Base-by-base conservation (phyloP, 176 grass and related monocot genomes). In the Alopecurus myosuroides region DNA sequence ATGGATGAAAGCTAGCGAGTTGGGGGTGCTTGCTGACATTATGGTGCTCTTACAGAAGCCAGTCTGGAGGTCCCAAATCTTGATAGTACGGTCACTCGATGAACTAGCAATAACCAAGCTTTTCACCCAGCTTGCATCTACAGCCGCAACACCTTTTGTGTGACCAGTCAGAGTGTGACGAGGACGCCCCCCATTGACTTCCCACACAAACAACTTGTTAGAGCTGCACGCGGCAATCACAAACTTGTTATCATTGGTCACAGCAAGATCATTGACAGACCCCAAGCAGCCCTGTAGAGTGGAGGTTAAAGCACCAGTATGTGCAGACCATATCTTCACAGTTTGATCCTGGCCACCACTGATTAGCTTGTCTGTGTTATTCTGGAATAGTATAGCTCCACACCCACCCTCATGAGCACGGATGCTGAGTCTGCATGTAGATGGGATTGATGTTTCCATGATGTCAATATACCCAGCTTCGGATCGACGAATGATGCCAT, bases 161-260 rank as follows among this genome's bases (percentile, higher is more conserved):
- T 99, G 93, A 69, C 97, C 97, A 62, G 97, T 99, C 49, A 99
- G 76, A 28, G 93, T 96, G 82, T 99, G 97, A 42, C 91, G 91
- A 81, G 92, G 80, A 77, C 91, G 84, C 33, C 86, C 97, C 15
- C 88, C 92, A 84, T 82, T 96, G 35, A 76, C 22, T 76, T 99
- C 93, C 97, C 97, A 99, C 50, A 94, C 93, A 85, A 91, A 99
- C 51, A 99, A 65, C 85, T 99, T 99, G 70, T 96, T 96, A n/a
- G 97, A 94, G 88, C 97, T 96, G 77, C 97, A 96, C 28, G 97
- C 97, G 61, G 93, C 97, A 68, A 99, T 85, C 19, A 96, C 86
- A 70, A 70, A 96, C 87, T 89, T 95, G 80, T 96, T 99, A 70
- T 99, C 97, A 46, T 94, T 92, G n/a, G 97, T 96, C 69, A 99